Evolutionary conservation across 768 basidiomycete species (phyloP), one percentile per base, ranked within the genome.

Genomic region (Pulveroboletus frians): DNA sequence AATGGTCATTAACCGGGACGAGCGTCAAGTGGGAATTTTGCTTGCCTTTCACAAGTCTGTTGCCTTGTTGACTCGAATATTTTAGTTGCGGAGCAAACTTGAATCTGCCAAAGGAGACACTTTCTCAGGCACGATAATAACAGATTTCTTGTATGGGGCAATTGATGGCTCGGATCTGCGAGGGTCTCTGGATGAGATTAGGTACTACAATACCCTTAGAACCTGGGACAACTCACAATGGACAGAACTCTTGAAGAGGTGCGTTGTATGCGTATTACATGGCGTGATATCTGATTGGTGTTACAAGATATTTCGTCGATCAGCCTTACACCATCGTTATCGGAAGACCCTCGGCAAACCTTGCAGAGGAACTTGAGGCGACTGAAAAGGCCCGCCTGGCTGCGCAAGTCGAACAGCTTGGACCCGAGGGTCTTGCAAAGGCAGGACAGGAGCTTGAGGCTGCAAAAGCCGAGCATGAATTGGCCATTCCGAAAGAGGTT

Each of bases 391-490:
- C 74, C 13, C 83, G 94, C 46, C 72, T 93, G 23, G 79, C 76
- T 3, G 73, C 73, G 9, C 91, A 92, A 64, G 77, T 85, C 29
- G 70, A 77, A 52, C 65, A 66, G 31, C 78, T 96, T 9, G 96
- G 95, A 21, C 78, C 82, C 27, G 83, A 84, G 26, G 96, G 96
- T 17, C 76, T 99, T 47, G 78, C 79, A 40, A 75, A 79, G 54
- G 83, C 84, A 21, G 81, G 75, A 51, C 73, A 76, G 49, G 78
- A 78, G 53, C 73, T 98, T 11, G 83, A 91, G 57, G 79, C 73
- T 31, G 92, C 96, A 5, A 95, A 97, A 69, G 77, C 78, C 18
- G 89, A 93, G 62, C 88, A 98, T 62, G 88, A 88, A 49, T 71
- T 69, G 51, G 81, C 85, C 13, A 92, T 97, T 36, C 95, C 96